Conservation (phyloP, 2,329 filamentous ascomycete genomes). For the Phyllosticta citribraziliensis region DNA sequence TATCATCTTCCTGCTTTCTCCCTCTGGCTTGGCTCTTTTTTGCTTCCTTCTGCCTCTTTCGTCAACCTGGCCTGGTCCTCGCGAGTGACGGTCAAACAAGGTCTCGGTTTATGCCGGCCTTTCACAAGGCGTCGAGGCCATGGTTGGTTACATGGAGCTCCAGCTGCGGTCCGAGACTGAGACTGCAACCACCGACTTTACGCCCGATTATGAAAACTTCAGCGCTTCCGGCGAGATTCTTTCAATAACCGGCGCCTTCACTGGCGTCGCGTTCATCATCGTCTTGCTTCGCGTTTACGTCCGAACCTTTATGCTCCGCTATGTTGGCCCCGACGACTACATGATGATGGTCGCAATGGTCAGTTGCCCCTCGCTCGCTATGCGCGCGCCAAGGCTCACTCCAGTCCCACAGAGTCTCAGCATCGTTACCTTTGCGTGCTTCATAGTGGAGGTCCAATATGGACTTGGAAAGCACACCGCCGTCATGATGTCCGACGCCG, state of each 20-base stretch:
- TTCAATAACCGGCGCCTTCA: constrained; percentile 30
- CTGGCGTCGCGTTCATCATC: constrained; percentile 27
- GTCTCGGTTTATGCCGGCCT: neutral
- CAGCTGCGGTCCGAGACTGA: neutral
- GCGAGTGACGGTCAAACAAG: neutral
- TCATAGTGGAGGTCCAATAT: constrained; percentile 34
- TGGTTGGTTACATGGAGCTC: constrained; percentile 3
- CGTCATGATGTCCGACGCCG: constrained; percentile 21
- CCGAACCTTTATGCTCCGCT: constrained; percentile 37
- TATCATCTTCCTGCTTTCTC: neutral
- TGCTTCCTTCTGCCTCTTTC: neutral
- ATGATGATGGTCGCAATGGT: constrained; percentile 35
- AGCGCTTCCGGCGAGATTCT: constrained; percentile 32
- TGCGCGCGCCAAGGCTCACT: neutral
- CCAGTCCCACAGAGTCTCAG: neutral
- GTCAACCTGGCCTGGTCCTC: neutral
- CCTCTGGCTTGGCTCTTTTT: neutral
- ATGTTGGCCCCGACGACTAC: constrained; percentile 41
- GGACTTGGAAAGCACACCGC: constrained; percentile 39
- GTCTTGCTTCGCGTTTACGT: constrained; percentile 39
- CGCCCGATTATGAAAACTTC: constrained; percentile 26
- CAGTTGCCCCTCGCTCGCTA: constrained; percentile 9
- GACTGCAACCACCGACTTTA: constrained; percentile 6
- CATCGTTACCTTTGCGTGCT: constrained; percentile 27
- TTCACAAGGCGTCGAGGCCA: neutral